phyloP scores from a whole-genome alignment of 129 eudicot species.

The Smallanthus sonchifolius region DNA sequence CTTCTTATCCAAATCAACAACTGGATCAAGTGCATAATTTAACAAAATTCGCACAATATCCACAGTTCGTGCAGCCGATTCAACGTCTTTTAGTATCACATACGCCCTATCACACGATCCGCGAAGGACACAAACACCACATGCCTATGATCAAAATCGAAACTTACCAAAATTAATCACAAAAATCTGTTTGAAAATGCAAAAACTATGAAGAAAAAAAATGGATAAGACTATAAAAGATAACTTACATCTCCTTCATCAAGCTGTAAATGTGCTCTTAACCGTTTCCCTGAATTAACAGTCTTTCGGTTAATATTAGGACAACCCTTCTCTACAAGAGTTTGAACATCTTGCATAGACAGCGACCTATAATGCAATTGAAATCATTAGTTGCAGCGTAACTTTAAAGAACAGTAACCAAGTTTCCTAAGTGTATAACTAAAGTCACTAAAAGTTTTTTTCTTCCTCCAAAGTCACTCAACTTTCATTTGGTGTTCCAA shows the following conservation, averaged over 20 bases:
- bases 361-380: conserved; percentile 46
- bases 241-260: conserved; percentile 87
- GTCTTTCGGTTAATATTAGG: conserved; percentile 71
- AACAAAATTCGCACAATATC: conserved; percentile 77
- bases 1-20: conserved; percentile 39
- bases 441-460: too few relatives aligned
- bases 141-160: conserved; percentile 45
- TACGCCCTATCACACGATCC: conserved; percentile 91
- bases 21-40: conserved; percentile 79
- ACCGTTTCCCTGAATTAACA: conserved; percentile 83
- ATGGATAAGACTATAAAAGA: not conserved
- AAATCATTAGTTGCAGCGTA: not conserved
- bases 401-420: not conserved
- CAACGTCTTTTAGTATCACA: conserved; percentile 51
- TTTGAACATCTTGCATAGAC: conserved; percentile 59
- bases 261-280: conserved; percentile 64
- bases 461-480: too few relatives aligned
- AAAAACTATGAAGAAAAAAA: not conserved
- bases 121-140: conserved; percentile 64
- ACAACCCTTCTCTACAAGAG: conserved; percentile 70
- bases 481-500: too few relatives aligned
- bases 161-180: not conserved
- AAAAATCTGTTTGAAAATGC: not conserved
- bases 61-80: conserved; percentile 65
- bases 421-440: too few relatives aligned